Conservation (phyloP, 2,329 filamentous ascomycete species). For the Aspergillus aculeatinus region DNA sequence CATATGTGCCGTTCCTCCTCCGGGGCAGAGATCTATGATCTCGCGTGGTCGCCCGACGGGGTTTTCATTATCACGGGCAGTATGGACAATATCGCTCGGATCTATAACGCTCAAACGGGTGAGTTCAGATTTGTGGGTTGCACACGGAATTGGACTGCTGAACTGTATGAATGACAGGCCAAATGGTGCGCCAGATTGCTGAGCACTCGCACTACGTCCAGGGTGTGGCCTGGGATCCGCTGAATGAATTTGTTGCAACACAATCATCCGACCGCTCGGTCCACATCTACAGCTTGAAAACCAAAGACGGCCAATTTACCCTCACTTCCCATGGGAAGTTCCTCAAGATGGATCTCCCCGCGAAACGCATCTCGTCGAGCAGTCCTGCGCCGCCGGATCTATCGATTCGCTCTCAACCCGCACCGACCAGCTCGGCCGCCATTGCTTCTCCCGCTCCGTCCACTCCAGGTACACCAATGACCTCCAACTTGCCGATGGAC, state of each 20-base stretch:
- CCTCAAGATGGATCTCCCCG: conserved; percentile 89
- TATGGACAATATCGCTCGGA: conserved; percentile 97
- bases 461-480: conserved; percentile 89
- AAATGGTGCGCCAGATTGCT: conserved; percentile 85
- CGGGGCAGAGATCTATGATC: conserved; percentile 94
- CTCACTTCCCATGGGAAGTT: conserved; percentile 76
- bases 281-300: conserved; percentile 94
- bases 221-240: conserved; percentile 95
- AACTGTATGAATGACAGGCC: conserved; percentile 43
- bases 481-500: conserved; percentile 90
- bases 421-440: conserved; percentile 46
- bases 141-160: conserved; percentile 16
- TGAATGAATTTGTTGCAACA: conserved; percentile 97
- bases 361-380: conserved; percentile 82
- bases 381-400: conserved; percentile 90
- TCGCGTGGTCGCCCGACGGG: conserved; percentile 98
- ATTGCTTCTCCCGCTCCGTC: conserved; percentile 84
- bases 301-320: conserved; percentile 93
- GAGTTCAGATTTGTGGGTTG: conserved; percentile 28
- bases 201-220: conserved; percentile 99
- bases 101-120: conserved; percentile 94
- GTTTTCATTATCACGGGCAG: conserved; percentile 96
- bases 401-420: conserved; percentile 33
- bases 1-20: conserved; percentile 95
- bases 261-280: conserved; percentile 98